Percentiles rank a stretch among this genome's conserved stretches.
These are phyloP conservation scores for Kazachstania sp. DNA, from an alignment of 1,139 yeast species.

Conservation along the genomic window DNA sequence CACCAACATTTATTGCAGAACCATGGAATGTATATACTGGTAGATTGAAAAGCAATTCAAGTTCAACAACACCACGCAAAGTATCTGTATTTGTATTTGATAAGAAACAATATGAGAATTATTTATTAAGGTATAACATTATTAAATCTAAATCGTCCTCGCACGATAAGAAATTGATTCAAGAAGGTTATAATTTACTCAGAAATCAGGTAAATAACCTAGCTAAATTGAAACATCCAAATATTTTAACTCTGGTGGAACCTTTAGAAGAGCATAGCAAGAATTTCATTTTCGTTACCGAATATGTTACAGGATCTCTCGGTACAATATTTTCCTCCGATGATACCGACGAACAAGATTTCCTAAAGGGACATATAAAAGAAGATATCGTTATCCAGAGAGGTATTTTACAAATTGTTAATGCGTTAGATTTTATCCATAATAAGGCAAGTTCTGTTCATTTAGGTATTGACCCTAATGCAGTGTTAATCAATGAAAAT, in stretches of 20 bases:
- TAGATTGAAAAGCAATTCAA: conserved; percentile 43
- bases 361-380: conserved; percentile 27
- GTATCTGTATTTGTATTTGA: conserved; percentile 87
- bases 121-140: conserved; percentile 45
- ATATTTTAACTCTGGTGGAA: conserved; percentile 70
- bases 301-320: conserved; percentile 58
- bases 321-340: conserved; percentile 32
- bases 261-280: conserved; percentile 81
- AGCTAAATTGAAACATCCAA: conserved; percentile 82
- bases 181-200: conserved; percentile 42
- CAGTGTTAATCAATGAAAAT: conserved; percentile 68
- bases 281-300: conserved; percentile 77
- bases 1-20: conserved; percentile 66
- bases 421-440: conserved; percentile 77
- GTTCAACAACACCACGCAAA: conserved; percentile 29
- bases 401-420: conserved; percentile 71
- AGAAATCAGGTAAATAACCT: conserved; percentile 57
- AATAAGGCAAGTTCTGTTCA: conserved; percentile 68
- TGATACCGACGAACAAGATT: conserved; percentile 20
- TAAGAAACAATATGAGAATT: conserved; percentile 62
- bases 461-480: conserved; percentile 67
- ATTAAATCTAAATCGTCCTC: conserved; percentile 32
- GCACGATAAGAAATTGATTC: conserved; percentile 28
- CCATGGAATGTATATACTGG: conserved; percentile 88
- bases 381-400: conserved; percentile 75